Evolutionary conservation across 345 rosid species (phyloP).

Genomic region (Litchi chinensis): DNA sequence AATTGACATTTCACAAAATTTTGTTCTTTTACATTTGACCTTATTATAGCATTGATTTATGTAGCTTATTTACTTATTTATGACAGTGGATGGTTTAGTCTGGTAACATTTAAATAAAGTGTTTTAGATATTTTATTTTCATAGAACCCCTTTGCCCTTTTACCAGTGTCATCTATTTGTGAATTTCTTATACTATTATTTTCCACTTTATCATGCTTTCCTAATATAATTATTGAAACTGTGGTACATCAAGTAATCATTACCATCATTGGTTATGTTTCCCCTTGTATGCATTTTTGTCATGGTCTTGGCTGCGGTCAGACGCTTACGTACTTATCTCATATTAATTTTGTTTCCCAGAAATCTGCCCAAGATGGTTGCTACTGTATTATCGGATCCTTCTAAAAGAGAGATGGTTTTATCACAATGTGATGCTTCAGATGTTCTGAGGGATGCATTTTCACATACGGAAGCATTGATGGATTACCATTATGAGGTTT

Average conservation of each 20-base stretch:
- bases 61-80: neutral
- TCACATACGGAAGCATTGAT: constrained; percentile 79
- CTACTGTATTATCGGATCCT: constrained; percentile 71
- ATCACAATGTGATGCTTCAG: constrained; percentile 73
- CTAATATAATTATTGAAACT: neutral
- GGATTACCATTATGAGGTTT: constrained; percentile 88
- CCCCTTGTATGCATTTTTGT: neutral
- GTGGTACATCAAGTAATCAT: neutral
- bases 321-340: neutral
- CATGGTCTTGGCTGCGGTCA: neutral
- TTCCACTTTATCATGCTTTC: neutral
- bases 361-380: constrained; percentile 76
- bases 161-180: neutral
- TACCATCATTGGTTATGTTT: neutral
- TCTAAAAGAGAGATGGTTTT: constrained; percentile 66
- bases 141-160: neutral
- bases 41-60: neutral
- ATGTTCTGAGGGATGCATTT: constrained; percentile 78
- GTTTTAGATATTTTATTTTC: constrained; percentile 1
- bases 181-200: neutral
- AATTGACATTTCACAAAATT: neutral
- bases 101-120: constrained; percentile 5
- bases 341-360: constrained; percentile 41
- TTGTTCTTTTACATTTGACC: neutral
- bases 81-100: neutral